A percentile compares a stretch with the other conserved stretches of the same genome.
These are phyloP conservation scores for Mayamaea pseudoterrestris DNA, from an alignment of 108 stramenopile species.

Conservation along the genomic window DNA sequence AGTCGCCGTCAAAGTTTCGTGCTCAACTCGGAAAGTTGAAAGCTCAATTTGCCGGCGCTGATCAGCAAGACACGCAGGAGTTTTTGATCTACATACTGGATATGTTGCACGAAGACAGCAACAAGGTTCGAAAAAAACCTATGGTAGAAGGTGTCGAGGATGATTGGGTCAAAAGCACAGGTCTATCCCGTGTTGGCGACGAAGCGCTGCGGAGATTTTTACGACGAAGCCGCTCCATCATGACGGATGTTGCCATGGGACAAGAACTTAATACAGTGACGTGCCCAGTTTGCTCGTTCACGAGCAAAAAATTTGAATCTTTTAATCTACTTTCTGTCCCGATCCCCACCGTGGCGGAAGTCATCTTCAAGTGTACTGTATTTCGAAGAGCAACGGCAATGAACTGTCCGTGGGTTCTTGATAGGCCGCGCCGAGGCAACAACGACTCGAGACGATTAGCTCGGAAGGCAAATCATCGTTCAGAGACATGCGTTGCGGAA, in stretches of 20 bases:
- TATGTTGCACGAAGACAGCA: slow-evolving; percentile 89
- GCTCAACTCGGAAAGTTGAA: slow-evolving; percentile 55
- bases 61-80: slow-evolving; percentile 96
- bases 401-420: slow-evolving; percentile 56
- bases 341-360: slow-evolving; percentile 79
- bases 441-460: slow-evolving; percentile 15
- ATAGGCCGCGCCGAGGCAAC: slow-evolving; percentile 19
- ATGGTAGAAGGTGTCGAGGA: slow-evolving; percentile 82
- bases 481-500: slow-evolving; percentile 49
- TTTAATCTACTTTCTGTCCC: slow-evolving; percentile 88
- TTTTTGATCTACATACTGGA: slow-evolving; percentile 87
- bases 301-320: slow-evolving; percentile 88
- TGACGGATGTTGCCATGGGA: slow-evolving; percentile 77
- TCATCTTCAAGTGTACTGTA: slow-evolving; percentile 65
- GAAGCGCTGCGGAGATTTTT: slow-evolving; percentile 75
- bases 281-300: slow-evolving; percentile 65
- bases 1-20: slow-evolving; percentile 70
- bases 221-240: slow-evolving; percentile 65
- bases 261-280: slow-evolving; percentile 74
- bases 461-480: slow-evolving; percentile 35
- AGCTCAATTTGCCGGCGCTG: slow-evolving; percentile 82
- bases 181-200: slow-evolving; percentile 54
- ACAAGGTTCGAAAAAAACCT: slow-evolving; percentile 87
- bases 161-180: slow-evolving; percentile 50
- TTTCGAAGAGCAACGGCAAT: slow-evolving; percentile 58